Percentiles rank a stretch among this genome's conserved stretches.
Conservation (phyloP, 148 eudicot genomes). For the Rhododendron williamsianum region DNA sequence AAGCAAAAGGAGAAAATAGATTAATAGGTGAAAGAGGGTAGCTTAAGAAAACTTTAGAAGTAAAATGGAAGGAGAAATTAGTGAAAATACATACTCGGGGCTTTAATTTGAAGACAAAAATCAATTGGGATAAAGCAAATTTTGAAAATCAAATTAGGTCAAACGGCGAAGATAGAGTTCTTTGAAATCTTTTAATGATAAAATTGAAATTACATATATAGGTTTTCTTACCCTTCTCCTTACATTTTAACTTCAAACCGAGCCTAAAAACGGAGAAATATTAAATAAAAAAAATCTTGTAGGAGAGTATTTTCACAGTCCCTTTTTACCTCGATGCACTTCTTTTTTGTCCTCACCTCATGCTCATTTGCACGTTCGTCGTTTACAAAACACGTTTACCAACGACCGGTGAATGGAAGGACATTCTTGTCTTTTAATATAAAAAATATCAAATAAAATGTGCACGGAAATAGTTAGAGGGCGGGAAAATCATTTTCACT, state of each 20-base stretch:
- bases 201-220: not conserved
- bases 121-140: not conserved
- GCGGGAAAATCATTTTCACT: not conserved
- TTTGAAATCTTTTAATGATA: not conserved
- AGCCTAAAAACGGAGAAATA: no score
- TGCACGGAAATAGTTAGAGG: not conserved
- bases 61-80: not conserved
- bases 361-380: not conserved
- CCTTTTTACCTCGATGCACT: not conserved
- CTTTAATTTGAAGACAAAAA: not conserved
- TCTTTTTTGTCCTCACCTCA: not conserved
- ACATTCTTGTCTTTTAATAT: not conserved
- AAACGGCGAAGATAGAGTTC: not conserved
- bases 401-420: not conserved
- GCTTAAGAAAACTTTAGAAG: not conserved
- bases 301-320: not conserved
- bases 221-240: no score
- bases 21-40: not conserved
- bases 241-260: no score
- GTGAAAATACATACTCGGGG: not conserved
- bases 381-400: not conserved
- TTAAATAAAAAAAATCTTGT: no score
- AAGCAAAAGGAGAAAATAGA: not conserved
- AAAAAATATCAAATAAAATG: not conserved
- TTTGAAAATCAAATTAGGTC: not conserved